phyloP scores from a whole-genome alignment of 257 asterid genomes.

The Anisodus acutangulus region DNA sequence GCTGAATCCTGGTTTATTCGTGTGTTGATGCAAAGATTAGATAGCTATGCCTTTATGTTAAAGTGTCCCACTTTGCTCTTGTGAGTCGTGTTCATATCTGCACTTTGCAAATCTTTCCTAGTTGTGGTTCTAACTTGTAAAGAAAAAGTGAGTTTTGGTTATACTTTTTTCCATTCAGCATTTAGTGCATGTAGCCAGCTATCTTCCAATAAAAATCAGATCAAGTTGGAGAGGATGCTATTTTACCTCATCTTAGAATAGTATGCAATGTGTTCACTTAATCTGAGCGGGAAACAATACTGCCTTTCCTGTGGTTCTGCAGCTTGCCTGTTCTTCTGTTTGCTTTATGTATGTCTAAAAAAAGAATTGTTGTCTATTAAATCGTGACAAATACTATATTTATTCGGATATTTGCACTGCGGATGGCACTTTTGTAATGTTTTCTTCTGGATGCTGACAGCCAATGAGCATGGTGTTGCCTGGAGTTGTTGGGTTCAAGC shows the following conservation, averaged over 20 bases:
- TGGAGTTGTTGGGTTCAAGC: slow-evolving; percentile 90
- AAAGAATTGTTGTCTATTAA: background rate
- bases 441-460: slow-evolving; percentile 47
- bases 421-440: slow-evolving; percentile 30
- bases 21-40: background rate
- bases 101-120: background rate
- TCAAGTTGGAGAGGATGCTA: background rate
- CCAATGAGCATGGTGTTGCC: slow-evolving; percentile 99
- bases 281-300: background rate
- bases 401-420: slow-evolving; percentile 29
- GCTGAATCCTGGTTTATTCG: slow-evolving; percentile 11
- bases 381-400: slow-evolving; percentile 16
- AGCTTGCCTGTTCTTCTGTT: slow-evolving; percentile 17
- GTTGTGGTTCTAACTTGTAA: background rate
- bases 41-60: background rate
- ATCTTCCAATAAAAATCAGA: slow-evolving; percentile 10
- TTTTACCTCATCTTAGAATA: background rate
- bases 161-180: background rate
- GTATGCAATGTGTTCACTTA: background rate
- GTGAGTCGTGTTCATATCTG: background rate
- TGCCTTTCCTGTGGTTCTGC: background rate
- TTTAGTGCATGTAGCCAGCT: background rate
- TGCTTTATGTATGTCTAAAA: background rate
- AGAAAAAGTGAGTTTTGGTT: background rate
- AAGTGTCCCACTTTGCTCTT: background rate